A percentile compares a stretch with the other conserved stretches of the same genome.
Evolutionary conservation across 1,284 basidiomycete genomes (phyloP).

Genomic region (Cryptococcus jaspeensis): DNA sequence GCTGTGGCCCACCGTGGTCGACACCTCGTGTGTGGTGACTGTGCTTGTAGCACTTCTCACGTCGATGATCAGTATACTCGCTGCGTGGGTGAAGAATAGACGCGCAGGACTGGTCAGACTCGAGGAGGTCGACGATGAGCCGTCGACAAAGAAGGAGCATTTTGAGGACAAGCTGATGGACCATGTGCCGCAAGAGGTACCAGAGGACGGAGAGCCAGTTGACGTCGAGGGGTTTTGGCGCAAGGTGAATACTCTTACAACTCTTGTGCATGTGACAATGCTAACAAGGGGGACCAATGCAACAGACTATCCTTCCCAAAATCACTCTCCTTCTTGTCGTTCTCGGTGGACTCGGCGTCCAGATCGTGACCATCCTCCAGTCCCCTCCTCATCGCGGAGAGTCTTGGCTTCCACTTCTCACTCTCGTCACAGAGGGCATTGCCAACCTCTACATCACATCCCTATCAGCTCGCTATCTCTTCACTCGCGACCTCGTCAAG

Average conservation of each 20-base stretch:
- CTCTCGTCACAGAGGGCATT: neutral
- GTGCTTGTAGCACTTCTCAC: neutral
- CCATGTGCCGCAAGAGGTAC: conserved; percentile 3
- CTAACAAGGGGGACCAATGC: neutral
- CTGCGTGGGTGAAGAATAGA: neutral
- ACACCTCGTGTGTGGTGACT: neutral
- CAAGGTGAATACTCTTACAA: conserved; percentile 14
- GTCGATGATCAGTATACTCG: neutral
- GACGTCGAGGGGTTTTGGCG: conserved; percentile 22
- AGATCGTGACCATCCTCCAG: neutral
- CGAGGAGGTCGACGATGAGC: neutral
- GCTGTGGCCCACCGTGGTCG: conserved; percentile 6
- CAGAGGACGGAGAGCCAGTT: conserved; percentile 25
- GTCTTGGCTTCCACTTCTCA: neutral
- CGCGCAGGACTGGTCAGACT: conserved; percentile 4
- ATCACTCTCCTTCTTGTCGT: conserved; percentile 3
- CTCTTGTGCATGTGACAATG: neutral
- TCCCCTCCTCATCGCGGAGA: neutral
- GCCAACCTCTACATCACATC: conserved; percentile 10
- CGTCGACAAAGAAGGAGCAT: conserved; percentile 4
- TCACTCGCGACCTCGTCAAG: conserved; percentile 1
- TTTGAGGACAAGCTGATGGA: conserved; percentile 1
- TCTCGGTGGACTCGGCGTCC: conserved; percentile 1
- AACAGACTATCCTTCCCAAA: conserved; percentile 6
- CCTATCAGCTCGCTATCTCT: neutral